Conservation (phyloP, 345 rosid species). For the Lepidium africanum region DNA sequence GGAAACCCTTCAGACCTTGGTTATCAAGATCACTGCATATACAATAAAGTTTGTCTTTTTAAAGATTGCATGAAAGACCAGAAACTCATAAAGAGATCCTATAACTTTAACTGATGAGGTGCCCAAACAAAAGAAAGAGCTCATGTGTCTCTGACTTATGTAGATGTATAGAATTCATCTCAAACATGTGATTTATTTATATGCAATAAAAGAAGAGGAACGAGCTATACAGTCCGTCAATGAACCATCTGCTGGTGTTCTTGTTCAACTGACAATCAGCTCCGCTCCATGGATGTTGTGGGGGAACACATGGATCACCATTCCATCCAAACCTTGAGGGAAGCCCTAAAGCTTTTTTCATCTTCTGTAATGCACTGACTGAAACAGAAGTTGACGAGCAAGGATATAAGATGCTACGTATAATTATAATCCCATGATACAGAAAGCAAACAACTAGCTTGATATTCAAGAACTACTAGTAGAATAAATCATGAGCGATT, state of each 20-base stretch:
- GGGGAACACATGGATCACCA: conserved; percentile 99
- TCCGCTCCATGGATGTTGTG: conserved; percentile 99
- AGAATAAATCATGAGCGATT: not conserved
- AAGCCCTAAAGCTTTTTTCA: conserved; percentile 72
- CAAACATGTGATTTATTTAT: not conserved
- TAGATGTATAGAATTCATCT: not conserved
- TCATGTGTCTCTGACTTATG: not conserved
- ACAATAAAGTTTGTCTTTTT: not conserved
- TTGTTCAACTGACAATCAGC: conserved; percentile 71
- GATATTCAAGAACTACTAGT: not conserved
- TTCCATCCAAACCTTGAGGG: conserved; percentile 97
- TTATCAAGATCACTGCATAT: conserved; percentile 69
- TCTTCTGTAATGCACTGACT: conserved; percentile 67
- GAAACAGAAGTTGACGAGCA: conserved; percentile 23
- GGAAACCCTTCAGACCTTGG: conserved; percentile 81
- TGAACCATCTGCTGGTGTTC: conserved; percentile 71
- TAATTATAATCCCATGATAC: not conserved
- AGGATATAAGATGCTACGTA: conserved; percentile 6
- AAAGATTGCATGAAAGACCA: not conserved
- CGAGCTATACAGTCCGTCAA: conserved; percentile 83
- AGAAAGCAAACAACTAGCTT: not conserved
- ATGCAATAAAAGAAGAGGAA: not conserved
- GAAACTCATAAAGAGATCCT: not conserved
- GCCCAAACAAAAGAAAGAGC: not conserved
- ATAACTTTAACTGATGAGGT: not conserved